Evolutionary conservation across 495 filamentous ascomycete genomes (phyloP).

Genomic region (Bathelium albidoporum): DNA sequence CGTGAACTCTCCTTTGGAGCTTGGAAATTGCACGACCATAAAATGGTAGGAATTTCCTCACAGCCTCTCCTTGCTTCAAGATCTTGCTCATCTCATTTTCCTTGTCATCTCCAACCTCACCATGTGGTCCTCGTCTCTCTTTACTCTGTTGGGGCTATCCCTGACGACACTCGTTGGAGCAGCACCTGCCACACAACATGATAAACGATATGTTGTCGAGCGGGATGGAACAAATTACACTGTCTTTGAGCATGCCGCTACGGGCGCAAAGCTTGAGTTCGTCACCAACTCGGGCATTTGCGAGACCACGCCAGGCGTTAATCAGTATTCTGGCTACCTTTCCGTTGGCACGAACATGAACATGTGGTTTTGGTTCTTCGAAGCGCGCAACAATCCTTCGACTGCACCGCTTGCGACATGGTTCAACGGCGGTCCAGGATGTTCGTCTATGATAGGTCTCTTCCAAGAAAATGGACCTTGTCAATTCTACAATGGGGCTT

Average conservation of each 20-base stretch:
- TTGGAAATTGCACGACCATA: neutral
- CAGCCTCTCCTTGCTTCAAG: neutral
- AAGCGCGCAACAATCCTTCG: constrained; percentile 32
- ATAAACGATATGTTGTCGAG: neutral
- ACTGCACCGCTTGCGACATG: constrained; percentile 41
- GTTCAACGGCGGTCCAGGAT: constrained; percentile 56
- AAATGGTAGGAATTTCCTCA: neutral
- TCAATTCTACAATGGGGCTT: constrained; percentile 1
- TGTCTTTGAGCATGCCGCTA: constrained; percentile 7
- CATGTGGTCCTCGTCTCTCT: neutral
- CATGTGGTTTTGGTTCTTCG: constrained; percentile 37
- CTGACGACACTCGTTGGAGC: neutral
- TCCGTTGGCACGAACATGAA: constrained; percentile 7
- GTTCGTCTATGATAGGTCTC: constrained; percentile 31
- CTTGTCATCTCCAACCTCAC: neutral
- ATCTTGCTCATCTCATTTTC: neutral
- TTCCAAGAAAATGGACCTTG: constrained; percentile 34
- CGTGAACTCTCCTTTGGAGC: neutral
- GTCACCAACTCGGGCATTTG: constrained; percentile 11
- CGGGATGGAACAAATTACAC: neutral
- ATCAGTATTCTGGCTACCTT: constrained; percentile 8
- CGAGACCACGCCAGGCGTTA: constrained; percentile 9
- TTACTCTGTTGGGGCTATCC: neutral
- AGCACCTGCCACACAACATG: neutral
- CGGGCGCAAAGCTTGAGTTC: constrained; percentile 16